A percentile compares a stretch with the other conserved stretches of the same genome.
phyloP scores from a whole-genome alignment of 2,329 filamentous ascomycete genomes.

The Didymella segeticola region DNA sequence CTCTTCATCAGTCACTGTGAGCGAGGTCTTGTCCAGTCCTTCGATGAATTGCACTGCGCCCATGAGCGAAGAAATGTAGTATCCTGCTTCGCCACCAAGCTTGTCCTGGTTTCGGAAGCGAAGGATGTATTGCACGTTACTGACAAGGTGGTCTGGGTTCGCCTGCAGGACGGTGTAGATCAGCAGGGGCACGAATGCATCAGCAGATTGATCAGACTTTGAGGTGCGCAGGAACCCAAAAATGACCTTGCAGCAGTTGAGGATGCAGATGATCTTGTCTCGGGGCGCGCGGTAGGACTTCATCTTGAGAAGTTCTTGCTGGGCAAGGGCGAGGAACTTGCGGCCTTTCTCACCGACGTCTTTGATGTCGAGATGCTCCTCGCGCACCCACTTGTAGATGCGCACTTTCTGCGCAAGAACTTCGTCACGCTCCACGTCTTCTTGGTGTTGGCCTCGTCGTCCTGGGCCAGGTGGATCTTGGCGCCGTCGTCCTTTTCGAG shows the following conservation, averaged over 20 bases:
- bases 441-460: constrained; percentile 93
- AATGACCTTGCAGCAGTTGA: constrained; percentile 99
- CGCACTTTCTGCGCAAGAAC: constrained; percentile 95
- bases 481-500: constrained; percentile 71
- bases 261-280: constrained; percentile 97
- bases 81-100: constrained; percentile 94
- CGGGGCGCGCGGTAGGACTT: constrained; percentile 95
- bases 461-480: constrained; percentile 70
- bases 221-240: constrained; percentile 93
- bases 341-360: constrained; percentile 83
- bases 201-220: constrained; percentile 92
- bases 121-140: constrained; percentile 97
- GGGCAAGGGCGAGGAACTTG: constrained; percentile 85
- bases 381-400: constrained; percentile 93
- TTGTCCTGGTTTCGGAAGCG: constrained; percentile 98
- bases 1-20: constrained; percentile 93
- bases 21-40: constrained; percentile 88
- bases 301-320: constrained; percentile 95
- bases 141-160: constrained; percentile 93
- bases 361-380: constrained; percentile 92
- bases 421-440: constrained; percentile 95
- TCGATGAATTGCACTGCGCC: constrained; percentile 97
- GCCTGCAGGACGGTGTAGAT: constrained; percentile 96
- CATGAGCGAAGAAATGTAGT: constrained; percentile 96
- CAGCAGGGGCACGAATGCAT: constrained; percentile 87